Base-by-base conservation (phyloP, 2,329 filamentous ascomycete species). In the Aspergillus puulaauensis region DNA sequence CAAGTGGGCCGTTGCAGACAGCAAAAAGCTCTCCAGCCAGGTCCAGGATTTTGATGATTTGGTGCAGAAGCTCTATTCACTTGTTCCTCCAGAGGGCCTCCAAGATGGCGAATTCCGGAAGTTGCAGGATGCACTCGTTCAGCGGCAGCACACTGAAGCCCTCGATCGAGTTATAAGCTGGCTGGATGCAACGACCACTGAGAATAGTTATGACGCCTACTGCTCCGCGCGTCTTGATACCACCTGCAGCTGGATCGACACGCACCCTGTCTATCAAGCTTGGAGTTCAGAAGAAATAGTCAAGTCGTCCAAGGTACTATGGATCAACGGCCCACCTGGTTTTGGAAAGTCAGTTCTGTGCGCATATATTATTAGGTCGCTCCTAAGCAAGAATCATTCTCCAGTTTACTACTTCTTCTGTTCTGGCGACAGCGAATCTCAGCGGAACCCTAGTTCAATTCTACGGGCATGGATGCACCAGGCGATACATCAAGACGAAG, bases 311-410 rank as follows among this genome's bases (percentile, higher is more conserved):
- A 33, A 52, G 12, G 12, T 52, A 4, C 11, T 54, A 27, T 54
- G 52, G 43, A 47, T 54, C 12, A 43, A 54, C 40, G 52, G 43
- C 3, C 43, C 43, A 6, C 27, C 41, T 27, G 52, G 52, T 3
- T 54, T 39, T 39, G 52, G 52, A 12, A 54, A 54, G 21, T 54
- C 52, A 6, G 52, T 54, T 9, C 31, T 46, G 12, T 54, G 52
- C n/a, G 52, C 52, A 11, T 46, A 47, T 27, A 46, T 54, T 6
- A 39, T 47, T 27, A 27, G 27, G 5, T 17, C 19, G 7, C 17
- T 54, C 3, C 21, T 6, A 27, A 15, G 39, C 17, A 31, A 6
- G 6, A 21, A 33, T n/a, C 3, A 23, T 4, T 9, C 7, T 6
- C 8, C 33, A 2, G 43, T 54, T 12, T 46, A 12, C 19, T 24